A percentile compares a stretch with the other conserved stretches of the same genome.
phyloP scores from a whole-genome alignment of 73 alveolate species.

The Stentor roeselii region DNA sequence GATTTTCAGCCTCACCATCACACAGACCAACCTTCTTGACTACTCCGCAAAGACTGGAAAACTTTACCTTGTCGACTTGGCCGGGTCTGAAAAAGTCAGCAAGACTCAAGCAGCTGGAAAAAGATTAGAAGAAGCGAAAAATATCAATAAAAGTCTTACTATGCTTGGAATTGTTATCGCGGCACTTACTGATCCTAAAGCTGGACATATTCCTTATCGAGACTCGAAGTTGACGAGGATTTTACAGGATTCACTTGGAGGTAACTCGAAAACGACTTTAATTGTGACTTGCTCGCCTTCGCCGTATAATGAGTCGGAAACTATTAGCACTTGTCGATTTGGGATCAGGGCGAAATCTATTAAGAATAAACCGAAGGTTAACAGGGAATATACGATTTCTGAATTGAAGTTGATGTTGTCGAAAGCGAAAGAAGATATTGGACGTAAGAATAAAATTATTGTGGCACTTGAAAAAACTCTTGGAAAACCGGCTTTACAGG shows the following conservation, averaged over 20 bases:
- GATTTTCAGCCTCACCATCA: slow-evolving; percentile 40
- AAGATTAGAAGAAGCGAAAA: slow-evolving; percentile 79
- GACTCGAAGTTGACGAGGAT: slow-evolving; percentile 95
- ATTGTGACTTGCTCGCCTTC: slow-evolving; percentile 74
- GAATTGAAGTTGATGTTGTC: background rate
- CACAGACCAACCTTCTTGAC: background rate
- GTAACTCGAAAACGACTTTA: slow-evolving; percentile 87
- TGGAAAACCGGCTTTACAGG: background rate
- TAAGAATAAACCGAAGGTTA: slow-evolving; percentile 73
- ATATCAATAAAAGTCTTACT: slow-evolving; percentile 74
- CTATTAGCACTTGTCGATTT: slow-evolving; percentile 85
- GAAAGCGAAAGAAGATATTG: background rate
- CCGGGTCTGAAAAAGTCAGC: slow-evolving; percentile 88
- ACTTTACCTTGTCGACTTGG: slow-evolving; percentile 84
- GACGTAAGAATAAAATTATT: background rate
- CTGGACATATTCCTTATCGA: slow-evolving; percentile 58
- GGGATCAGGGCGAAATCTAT: slow-evolving; percentile 94
- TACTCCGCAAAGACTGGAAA: slow-evolving; percentile 50
- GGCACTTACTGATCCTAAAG: slow-evolving; percentile 43
- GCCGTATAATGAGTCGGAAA: slow-evolving; percentile 83
- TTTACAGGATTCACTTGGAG: slow-evolving; percentile 89
- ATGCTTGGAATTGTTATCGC: slow-evolving; percentile 60
- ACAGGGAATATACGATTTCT: slow-evolving; percentile 47
- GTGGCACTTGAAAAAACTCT: background rate
- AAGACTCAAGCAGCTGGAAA: slow-evolving; percentile 85